Conservation (phyloP, 768 basidiomycete species). For the Suillus ampliporus region DNA sequence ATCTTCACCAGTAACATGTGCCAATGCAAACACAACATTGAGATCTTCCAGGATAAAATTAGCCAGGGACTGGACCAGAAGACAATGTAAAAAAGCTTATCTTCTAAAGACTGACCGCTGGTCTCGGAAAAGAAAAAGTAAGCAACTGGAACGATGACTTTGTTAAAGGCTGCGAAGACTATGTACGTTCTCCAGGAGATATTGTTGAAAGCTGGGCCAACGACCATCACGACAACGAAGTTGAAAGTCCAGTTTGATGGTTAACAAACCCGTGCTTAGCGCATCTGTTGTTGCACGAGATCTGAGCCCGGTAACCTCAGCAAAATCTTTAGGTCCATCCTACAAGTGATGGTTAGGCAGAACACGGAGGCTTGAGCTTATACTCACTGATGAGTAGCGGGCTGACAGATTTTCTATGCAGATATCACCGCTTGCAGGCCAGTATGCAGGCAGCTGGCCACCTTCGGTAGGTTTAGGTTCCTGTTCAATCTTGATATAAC, state of each 20-base stretch:
- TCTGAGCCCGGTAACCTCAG: slow-evolving; percentile 34
- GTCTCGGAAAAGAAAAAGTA: slow-evolving; percentile 20
- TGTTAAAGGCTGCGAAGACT: slow-evolving; percentile 15
- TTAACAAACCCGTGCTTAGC: slow-evolving; percentile 27
- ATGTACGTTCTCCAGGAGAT: slow-evolving; percentile 19
- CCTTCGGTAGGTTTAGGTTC: no score
- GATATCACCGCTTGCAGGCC: slow-evolving; percentile 56
- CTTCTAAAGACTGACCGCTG: slow-evolving; percentile 17
- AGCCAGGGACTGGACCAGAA: neutral
- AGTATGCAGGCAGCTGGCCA: no score
- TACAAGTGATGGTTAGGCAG: no score
- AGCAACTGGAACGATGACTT: slow-evolving; percentile 10
- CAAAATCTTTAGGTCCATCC: no score
- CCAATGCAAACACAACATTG: slow-evolving; percentile 42
- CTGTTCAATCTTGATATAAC: no score
- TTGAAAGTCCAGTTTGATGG: slow-evolving; percentile 21
- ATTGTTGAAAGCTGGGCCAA: slow-evolving; percentile 15
- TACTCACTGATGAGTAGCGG: slow-evolving; percentile 46
- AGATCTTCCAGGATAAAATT: slow-evolving; percentile 26
- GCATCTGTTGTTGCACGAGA: slow-evolving; percentile 38
- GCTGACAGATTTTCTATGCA: slow-evolving; percentile 59
- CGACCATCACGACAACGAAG: slow-evolving; percentile 19
- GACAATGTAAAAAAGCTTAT: neutral
- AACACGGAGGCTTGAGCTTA: no score
- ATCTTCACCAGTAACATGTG: slow-evolving; percentile 38